A percentile compares a stretch with the other conserved stretches of the same genome.
phyloP scores from a whole-genome alignment of 768 basidiomycete species.

The Plicaturopsis crispa region DNA sequence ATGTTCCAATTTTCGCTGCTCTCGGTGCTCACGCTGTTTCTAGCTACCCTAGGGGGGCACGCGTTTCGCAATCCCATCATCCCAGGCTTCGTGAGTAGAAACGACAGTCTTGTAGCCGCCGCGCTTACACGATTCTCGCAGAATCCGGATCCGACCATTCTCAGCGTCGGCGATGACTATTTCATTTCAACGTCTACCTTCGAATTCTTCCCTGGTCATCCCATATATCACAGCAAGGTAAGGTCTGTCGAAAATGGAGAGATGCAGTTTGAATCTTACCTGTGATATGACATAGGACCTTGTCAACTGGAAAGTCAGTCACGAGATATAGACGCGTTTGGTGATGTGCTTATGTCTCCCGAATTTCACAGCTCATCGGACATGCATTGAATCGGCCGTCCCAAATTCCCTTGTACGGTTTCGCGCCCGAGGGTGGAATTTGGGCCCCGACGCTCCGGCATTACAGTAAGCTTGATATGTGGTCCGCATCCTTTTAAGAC shows the following conservation, averaged over 20 bases:
- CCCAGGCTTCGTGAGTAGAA: background rate
- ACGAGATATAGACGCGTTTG: too few relatives aligned
- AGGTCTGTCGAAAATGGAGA: slow-evolving; percentile 12
- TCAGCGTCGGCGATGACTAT: slow-evolving; percentile 31
- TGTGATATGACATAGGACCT: too few relatives aligned
- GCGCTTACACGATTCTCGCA: too few relatives aligned
- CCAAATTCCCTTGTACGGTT: slow-evolving; percentile 27
- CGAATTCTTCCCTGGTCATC: slow-evolving; percentile 32
- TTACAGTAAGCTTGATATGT: too few relatives aligned
- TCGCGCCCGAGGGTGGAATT: slow-evolving; percentile 30
- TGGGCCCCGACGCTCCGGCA: slow-evolving; percentile 31
- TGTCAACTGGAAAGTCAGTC: too few relatives aligned
- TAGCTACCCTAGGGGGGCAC: too few relatives aligned
- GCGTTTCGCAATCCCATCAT: background rate
- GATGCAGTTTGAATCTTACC: too few relatives aligned
- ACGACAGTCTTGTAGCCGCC: too few relatives aligned
- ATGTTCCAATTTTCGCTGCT: too few relatives aligned
- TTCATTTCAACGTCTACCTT: slow-evolving; percentile 32
- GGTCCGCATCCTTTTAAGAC: too few relatives aligned
- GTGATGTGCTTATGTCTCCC: too few relatives aligned
- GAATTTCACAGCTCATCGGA: slow-evolving; percentile 27
- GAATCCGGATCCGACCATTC: slow-evolving; percentile 31
- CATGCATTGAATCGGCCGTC: slow-evolving; percentile 28
- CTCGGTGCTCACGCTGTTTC: too few relatives aligned
- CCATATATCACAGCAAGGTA: slow-evolving; percentile 34